Evolutionary conservation across 805 yeast genomes (phyloP), one percentile per base, ranked within the genome.

Genomic region (Schwanniomyces occidentalis): DNA sequence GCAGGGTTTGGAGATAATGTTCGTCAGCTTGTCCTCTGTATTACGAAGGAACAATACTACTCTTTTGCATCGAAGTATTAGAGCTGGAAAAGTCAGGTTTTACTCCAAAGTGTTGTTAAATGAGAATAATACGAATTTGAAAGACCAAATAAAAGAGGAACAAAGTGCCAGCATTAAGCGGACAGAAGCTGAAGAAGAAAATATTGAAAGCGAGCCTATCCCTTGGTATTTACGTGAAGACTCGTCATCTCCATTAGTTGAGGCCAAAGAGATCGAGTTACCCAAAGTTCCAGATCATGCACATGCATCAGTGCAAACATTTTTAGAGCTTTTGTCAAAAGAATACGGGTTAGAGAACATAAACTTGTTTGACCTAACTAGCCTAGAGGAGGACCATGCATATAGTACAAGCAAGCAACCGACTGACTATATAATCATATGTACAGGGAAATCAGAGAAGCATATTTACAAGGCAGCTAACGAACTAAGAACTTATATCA

Each of bases 381-480:
- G 48, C n/a, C 53, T 65, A 16, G 52, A 52, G 10, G 47, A 48
- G 15, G 49, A 48, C 24, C 69, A 65, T 39, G 63, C 58, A 10
- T 56, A 51, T 37, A 49, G 53, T 31, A 38, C 48, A 10, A 42
- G 47, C 24, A 59, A 60, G 38, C 58, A 51, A 31, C 52, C 51
- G n/a, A 45, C 54, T 14, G 57, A 58, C 23, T 67, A 48, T 43
- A 53, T 62, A n/a, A 61, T 91, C 4, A 62, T 91, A 0, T 75
- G 82, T 13, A 76, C 93, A 0, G 96, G 95, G 4, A 83, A 81
- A 54, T 78, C 90, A 19, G 75, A 78, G 24, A 80, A 76, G 42
- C 98, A 90, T 61, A 61, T 88, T 15, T 79, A 74, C 44, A 82
- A 80, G 42, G 88, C 95, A 2, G 77, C 85, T 2, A 62, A 63